Base-by-base conservation (phyloP, 495 filamentous ascomycete genomes). In the Neurospora sp. region DNA sequence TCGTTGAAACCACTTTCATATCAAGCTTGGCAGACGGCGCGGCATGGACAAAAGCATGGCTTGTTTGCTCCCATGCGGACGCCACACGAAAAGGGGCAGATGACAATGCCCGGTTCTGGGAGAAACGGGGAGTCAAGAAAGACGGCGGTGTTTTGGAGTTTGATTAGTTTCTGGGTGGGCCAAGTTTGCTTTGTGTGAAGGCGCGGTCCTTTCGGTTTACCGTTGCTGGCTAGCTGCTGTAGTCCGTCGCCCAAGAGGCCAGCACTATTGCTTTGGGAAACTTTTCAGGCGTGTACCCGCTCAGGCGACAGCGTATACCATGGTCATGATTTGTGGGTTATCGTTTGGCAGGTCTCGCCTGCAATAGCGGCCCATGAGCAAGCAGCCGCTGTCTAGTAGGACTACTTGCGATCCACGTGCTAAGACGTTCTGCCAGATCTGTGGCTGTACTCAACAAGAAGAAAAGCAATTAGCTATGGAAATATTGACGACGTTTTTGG, bases 401-500 rank as follows among this genome's bases (percentile, higher is more conserved):
- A 76, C 75, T 71, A 74, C 71, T 69, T 72, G 40, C 42, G 69
- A 70, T 72, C 77, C 71, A 77, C 74, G 75, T 77, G 77, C 72
- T 68, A 59, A 20, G 70, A 73, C 27, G 71, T 72, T 70, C 71
- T 59, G 74, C 76, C 71, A 74, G 73, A 76, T 76, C 74, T 76
- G 40, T 70, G 31, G 53, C 27, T 65, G 53, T 65, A 35, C 53
- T 65, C 53, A 18, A 35, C 53, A 35, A 65, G 53, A 65, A 65
- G 53, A 35, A 37, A 65, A 37, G 53, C 27, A 35, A 65, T 65
- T 65, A 65, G 53, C 27, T 65, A 65, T 18, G 27, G 14, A 35
- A 65, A 65, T 35, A 35, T 65, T 65, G 53, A 35, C 53, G 53
- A 35, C 14, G 53, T 35, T 18, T 65, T 65, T 8, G 53, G 27